Evolutionary conservation across 2,329 filamentous ascomycete genomes (phyloP), one percentile per base, ranked within the genome.

Genomic region (Phialemonium atrogriseum): DNA sequence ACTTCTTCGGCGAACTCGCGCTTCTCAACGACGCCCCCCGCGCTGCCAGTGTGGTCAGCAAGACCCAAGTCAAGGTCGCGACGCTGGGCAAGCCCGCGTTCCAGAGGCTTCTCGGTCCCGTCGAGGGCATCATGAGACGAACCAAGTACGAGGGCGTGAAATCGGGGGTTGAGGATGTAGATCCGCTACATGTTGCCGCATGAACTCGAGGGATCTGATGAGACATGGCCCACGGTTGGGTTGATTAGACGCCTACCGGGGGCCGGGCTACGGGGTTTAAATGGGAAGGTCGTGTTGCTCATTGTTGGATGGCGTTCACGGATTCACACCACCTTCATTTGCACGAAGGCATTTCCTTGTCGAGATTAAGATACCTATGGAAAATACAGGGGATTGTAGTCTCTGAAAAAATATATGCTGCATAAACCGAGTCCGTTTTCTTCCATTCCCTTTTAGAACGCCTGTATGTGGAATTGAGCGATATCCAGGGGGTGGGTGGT

Each of bases 1-100:
- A 95, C 51, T 98, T 91, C 66, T 98, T 98, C 60, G 91, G 91
- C 40, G 91, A 98, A 61, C 68, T 98, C 39, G 91, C 91, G 6
- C 62, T 98, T 51, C 69, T 96, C 45, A 93, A 96, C 46, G 89
- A 98, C 52, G 84, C 86, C 33, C 91, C 91, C 7, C 80, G 91
- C 51, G 89, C 89, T 22, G 91, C 91, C 30, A 94, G 83, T 45
- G 78, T 98, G 32, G 66, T 93, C 27, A 84, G 84, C 47, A 72
- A 77, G 56, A 84, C 82, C 6, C 84, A 94, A 41, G 83, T 94
- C 54, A 96, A 95, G 64, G 85, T 96, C 30, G 91, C 89, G 5
- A 86, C 80, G 29, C 66, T 98, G 28, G 87, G 87, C 44, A 94
- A 95, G 60, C 85, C 86, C 47, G 91, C 89, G 5, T 98, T 98